Evolutionary conservation across 352 stramenopile species (phyloP).

Genomic region (Phytopythium kandeliae): DNA sequence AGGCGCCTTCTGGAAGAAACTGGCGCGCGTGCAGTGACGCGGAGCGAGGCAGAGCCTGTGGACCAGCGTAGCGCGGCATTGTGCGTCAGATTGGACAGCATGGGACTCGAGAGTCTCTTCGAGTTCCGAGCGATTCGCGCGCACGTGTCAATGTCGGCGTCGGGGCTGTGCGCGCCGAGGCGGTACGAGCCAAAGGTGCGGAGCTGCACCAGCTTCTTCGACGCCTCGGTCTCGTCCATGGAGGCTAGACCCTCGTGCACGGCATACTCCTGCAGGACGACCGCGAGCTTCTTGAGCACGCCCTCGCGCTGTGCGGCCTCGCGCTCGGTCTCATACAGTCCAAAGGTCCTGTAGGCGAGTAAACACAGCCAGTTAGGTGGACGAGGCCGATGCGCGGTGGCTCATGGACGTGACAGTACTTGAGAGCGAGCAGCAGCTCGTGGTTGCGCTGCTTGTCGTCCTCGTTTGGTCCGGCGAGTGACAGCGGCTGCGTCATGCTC

Average conservation of each 20-base stretch:
- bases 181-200: slow-evolving; percentile 91
- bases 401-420: too few species aligned
- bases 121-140: not conserved
- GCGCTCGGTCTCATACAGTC: slow-evolving; percentile 71
- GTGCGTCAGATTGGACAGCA: too few species aligned
- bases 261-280: slow-evolving; percentile 73
- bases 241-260: slow-evolving; percentile 48
- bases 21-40: slow-evolving; percentile 68
- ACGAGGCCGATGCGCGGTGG: too few species aligned
- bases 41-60: slow-evolving; percentile 78
- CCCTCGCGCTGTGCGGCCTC: slow-evolving; percentile 53
- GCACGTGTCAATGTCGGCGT: slow-evolving; percentile 85
- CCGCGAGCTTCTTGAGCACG: slow-evolving; percentile 57
- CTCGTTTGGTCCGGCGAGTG: slow-evolving; percentile 54
- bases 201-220: slow-evolving; percentile 46
- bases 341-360: slow-evolving; percentile 31
- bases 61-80: too few species aligned
- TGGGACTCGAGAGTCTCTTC: too few species aligned
- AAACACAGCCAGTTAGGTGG: too few species aligned
- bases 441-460: slow-evolving; percentile 64
- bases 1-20: slow-evolving; percentile 86
- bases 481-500: slow-evolving; percentile 66
- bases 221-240: slow-evolving; percentile 42
- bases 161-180: slow-evolving; percentile 79
- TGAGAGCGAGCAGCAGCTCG: slow-evolving; percentile 55